Percentiles rank a stretch among this genome's conserved stretches.
Conservation (phyloP, 1,284 basidiomycete species). For the Heterobasidion parviporum region DNA sequence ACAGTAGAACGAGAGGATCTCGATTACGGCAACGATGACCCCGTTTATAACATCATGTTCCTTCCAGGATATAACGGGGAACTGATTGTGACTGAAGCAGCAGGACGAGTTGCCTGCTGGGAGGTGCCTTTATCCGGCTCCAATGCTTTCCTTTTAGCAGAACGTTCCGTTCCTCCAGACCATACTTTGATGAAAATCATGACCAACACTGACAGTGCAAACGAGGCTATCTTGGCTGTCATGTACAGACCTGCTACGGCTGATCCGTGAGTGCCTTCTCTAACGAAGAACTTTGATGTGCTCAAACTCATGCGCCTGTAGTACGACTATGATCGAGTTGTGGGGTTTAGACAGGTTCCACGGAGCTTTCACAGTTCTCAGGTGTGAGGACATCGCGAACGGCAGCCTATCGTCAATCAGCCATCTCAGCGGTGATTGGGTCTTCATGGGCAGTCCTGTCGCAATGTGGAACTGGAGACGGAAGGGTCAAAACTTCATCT, state of each 20-base stretch:
- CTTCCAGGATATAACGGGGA: constrained; percentile 24
- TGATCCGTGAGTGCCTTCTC: not conserved
- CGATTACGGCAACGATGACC: constrained; percentile 4
- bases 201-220: not conserved
- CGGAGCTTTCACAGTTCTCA: constrained; percentile 10
- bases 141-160: constrained; percentile 20
- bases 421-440: constrained; percentile 10
- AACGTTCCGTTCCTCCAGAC: constrained; percentile 7
- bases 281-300: not conserved
- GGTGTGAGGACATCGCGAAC: constrained; percentile 2
- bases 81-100: constrained; percentile 22
- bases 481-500: constrained; percentile 5
- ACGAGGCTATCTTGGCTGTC: constrained; percentile 19
- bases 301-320: not conserved
- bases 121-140: constrained; percentile 26
- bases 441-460: constrained; percentile 11
- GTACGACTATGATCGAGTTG: constrained; percentile 5
- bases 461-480: constrained; percentile 13
- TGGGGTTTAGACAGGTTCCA: constrained; percentile 15
- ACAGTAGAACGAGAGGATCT: not conserved
- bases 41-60: constrained; percentile 23
- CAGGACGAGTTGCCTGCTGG: constrained; percentile 22
- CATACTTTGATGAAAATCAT: too few species aligned
- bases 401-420: constrained; percentile 7
- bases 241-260: constrained; percentile 10